Base-by-base conservation (phyloP, 2,329 filamentous ascomycete genomes). In the Cytospora chrysosperma region DNA sequence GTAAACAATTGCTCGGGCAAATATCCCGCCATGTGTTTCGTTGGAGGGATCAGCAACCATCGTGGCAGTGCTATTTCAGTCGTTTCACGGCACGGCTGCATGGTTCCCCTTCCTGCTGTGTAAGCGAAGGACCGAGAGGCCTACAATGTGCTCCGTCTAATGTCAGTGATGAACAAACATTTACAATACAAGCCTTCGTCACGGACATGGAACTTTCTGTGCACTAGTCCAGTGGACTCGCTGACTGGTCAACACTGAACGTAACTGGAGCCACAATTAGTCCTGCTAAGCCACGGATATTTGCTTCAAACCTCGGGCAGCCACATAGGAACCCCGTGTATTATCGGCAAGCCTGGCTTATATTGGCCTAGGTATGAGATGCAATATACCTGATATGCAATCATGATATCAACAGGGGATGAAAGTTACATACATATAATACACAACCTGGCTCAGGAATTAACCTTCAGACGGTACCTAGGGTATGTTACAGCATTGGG, bases 51-150 rank as follows among this genome's bases (percentile, higher is more conserved):
- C 43, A 24, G 10, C 43, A 47, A 21, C 21, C 21, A 47, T 7
- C 10, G 43, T 47, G 43, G 43, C 43, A 21, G 43, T 47, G 43
- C 43, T 47, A 10, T 15, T 34, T 13, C 10, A 34, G 32, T 34
- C 32, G 32, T 13, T 3, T 13, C 32, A 34, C n/a, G n/a, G n/a
- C n/a, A n/a, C n/a, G n/a, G n/a, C n/a, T n/a, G n/a, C n/a, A 4
- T 34, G 32, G 32, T 34, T 26, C 32, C 47, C 27, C 51, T 55
- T n/a, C 26, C 34, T 21, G 27, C 34, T 61, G 28, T 49, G 37
- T 34, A 37, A 17, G 13, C 54, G 27, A 61, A 55, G 43, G 50
- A 34, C 37, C 51, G 58, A 49, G 59, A 61, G 59, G 59, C 59
- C 59, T 55, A 49, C 59, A 26, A 55, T 26, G 21, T 40, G 37